Evolutionary conservation across 2,329 filamentous ascomycete species (phyloP).

Genomic region (Massarina eburnea): DNA sequence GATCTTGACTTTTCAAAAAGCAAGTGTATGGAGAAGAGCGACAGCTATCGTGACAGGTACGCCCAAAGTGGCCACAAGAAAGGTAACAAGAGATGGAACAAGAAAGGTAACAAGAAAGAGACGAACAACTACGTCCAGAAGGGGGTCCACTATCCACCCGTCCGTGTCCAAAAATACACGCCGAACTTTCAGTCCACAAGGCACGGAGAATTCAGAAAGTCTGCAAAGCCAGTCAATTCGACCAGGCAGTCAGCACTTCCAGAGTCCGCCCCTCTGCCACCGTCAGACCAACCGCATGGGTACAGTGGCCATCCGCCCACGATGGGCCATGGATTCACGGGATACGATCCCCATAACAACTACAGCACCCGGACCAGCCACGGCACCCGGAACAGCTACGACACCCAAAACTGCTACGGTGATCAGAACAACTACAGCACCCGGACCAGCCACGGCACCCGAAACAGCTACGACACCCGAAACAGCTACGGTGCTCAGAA

Average conservation of each 20-base stretch:
- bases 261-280: neutral
- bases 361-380: too few species aligned
- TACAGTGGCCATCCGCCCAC: slow-evolving; percentile 5
- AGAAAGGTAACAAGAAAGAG: slow-evolving; percentile 2
- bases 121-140: slow-evolving; percentile 11
- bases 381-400: too few species aligned
- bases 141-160: slow-evolving; percentile 5
- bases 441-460: too few species aligned
- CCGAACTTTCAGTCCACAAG: too few species aligned
- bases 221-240: slow-evolving; percentile 4
- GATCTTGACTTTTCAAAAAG: neutral
- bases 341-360: neutral
- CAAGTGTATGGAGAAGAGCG: slow-evolving; percentile 6
- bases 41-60: slow-evolving; percentile 8
- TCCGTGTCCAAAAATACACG: neutral
- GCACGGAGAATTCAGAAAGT: neutral
- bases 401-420: too few species aligned
- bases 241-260: slow-evolving; percentile 1
- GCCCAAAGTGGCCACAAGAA: slow-evolving; percentile 3
- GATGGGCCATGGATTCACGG: slow-evolving; percentile 7
- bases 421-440: too few species aligned
- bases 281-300: neutral
- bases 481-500: too few species aligned
- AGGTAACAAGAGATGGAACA: slow-evolving; percentile 4
- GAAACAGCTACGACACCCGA: too few species aligned